Base-by-base conservation (phyloP, 345 rosid species). In the Theobroma cacao region DNA sequence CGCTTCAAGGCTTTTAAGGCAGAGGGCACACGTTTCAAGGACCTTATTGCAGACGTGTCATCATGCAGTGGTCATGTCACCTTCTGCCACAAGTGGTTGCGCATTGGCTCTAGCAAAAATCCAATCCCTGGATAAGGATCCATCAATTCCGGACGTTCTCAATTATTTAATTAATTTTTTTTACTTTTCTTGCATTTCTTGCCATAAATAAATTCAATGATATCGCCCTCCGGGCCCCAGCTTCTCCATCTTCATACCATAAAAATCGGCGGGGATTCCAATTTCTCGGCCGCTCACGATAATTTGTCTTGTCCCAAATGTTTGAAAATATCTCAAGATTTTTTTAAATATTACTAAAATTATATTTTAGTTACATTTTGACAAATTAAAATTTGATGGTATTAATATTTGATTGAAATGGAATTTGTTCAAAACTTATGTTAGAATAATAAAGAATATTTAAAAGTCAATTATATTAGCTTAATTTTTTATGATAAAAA, bases 111-210 rank as follows among this genome's bases (percentile, higher is more conserved):
- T 7, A 10, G 30, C 81, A 78, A 59, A 78, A 69, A 30, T 38
- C 76, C 79, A 82, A 78, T 52, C 2, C 53, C 50, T 5, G 73
- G 84, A 82, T 75, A 82, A 43, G 79, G 84, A 82, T 60, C 56
- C 81, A 20, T 20, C 31, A 52, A 17, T 30, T 0, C 43, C 5
- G 69, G 47, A 18, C 76, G 41, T 78, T 60, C 81, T 79, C 81
- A 67, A 13, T 28, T 58, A 7, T 26, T 72, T 68, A 2, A 15
- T 66, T 56, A 6, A 11, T 11, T 33, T 72, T 36, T 31, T 30
- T 12, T 26, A 3, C 14, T 63, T 64, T 31, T 63, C 72, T 33
- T 30, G 14, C 56, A 40, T 40, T 17, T 28, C 5, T 14, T n/a
- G 13, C 64, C 74, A 30, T 53, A 63, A 62, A 76, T n/a, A 76